These are phyloP conservation scores for Exserohilum rostratum DNA, from an alignment of 2,329 filamentous ascomycete species.

Conservation along the genomic window DNA sequence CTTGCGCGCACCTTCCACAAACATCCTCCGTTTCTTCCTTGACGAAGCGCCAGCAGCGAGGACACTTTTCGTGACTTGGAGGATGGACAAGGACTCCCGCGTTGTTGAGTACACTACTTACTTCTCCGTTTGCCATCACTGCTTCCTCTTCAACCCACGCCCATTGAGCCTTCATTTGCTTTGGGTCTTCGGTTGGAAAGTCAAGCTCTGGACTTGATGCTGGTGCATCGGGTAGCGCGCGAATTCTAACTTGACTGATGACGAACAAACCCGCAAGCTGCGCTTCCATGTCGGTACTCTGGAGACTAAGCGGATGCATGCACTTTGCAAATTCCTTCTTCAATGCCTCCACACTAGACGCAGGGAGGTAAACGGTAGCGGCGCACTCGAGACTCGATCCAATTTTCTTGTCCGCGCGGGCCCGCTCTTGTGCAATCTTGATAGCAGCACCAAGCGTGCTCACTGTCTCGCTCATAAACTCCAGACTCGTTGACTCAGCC, in stretches of 20 bases:
- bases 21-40: conserved; percentile 69
- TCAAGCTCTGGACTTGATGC: background rate
- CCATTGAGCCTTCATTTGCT: conserved; percentile 12
- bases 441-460: conserved; percentile 66
- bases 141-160: conserved; percentile 27
- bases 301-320: background rate
- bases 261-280: conserved; percentile 53
- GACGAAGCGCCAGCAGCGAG: conserved; percentile 86
- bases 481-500: conserved; percentile 23
- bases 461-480: conserved; percentile 45
- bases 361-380: conserved; percentile 54
- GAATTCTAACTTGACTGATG: conserved; percentile 45
- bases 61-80: conserved; percentile 71
- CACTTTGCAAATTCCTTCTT: conserved; percentile 2
- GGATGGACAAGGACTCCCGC: conserved; percentile 46
- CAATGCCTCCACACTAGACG: background rate
- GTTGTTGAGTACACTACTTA: conserved; percentile 9
- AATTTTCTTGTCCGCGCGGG: conserved; percentile 72
- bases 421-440: conserved; percentile 76
- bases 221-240: background rate
- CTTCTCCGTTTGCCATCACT: conserved; percentile 33
- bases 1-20: conserved; percentile 75
- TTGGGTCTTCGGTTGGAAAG: conserved; percentile 3
- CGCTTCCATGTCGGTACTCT: conserved; percentile 4
- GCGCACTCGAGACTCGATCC: conserved; percentile 82